phyloP scores from a whole-genome alignment of 192 early-diverging fungal species.

The Mortierella alpina region DNA sequence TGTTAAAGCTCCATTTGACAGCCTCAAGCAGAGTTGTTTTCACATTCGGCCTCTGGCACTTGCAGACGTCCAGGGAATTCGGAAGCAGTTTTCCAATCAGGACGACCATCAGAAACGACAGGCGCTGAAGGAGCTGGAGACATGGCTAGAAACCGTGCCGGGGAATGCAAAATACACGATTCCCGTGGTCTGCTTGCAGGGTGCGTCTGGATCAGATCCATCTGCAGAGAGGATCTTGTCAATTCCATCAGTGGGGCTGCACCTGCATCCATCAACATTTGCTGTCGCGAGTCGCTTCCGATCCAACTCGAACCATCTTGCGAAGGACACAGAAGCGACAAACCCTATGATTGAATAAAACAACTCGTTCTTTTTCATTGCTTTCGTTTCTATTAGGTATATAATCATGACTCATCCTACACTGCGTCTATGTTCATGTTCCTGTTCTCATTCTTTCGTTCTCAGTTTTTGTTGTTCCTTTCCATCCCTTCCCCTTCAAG shows the following conservation, averaged over 20 bases:
- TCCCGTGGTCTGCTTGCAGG: conserved; percentile 7
- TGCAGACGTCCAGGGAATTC: neutral
- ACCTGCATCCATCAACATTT: too few relatives aligned
- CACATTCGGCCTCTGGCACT: conserved; percentile 8
- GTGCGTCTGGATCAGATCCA: neutral
- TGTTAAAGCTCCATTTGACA: neutral
- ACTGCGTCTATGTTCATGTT: too few relatives aligned
- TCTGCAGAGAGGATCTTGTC: neutral
- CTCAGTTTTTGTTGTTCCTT: neutral
- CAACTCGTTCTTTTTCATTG: too few relatives aligned
- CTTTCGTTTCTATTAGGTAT: too few relatives aligned
- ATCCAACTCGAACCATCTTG: too few relatives aligned
- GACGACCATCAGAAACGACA: neutral
- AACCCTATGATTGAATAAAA: too few relatives aligned
- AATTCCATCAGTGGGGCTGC: too few relatives aligned
- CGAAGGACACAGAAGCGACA: too few relatives aligned
- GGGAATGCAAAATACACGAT: conserved; percentile 20
- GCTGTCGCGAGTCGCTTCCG: too few relatives aligned
- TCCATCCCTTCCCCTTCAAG: conserved; percentile 1
- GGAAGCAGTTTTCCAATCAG: neutral
- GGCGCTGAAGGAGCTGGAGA: neutral
- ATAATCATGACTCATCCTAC: too few relatives aligned
- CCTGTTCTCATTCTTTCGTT: too few relatives aligned
- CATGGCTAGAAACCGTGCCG: conserved; percentile 21
- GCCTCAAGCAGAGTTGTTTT: neutral